Conservation (phyloP, 108 stramenopile species). For the Conticribra weissflogii region DNA sequence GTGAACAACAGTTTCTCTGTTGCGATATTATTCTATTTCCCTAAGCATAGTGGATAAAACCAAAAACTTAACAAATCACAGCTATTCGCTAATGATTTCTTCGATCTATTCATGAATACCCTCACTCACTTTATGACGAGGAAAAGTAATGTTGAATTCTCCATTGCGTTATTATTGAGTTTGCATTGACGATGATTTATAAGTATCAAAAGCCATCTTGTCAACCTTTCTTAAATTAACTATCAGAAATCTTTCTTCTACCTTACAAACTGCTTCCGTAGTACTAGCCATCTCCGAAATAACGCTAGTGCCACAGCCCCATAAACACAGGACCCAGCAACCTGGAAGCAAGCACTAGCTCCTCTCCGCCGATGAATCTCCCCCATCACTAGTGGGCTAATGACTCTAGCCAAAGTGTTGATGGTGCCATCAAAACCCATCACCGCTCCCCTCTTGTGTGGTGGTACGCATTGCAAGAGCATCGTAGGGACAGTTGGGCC, state of each 20-base stretch:
- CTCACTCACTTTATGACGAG: no score
- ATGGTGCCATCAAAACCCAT: conserved; percentile 79
- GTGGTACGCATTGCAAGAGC: conserved; percentile 78
- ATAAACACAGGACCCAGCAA: conserved; percentile 55
- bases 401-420: conserved; percentile 69
- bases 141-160: no score
- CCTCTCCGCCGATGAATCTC: conserved; percentile 60
- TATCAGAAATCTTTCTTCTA: conserved; percentile 2
- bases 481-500: conserved; percentile 81
- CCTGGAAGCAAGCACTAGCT: conserved; percentile 62
- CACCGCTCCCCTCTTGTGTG: conserved; percentile 63
- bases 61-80: no score
- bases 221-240: not conserved
- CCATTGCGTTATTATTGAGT: no score
- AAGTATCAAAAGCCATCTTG: not conserved
- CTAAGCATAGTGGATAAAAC: no score
- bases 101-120: no score
- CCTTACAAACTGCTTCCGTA: conserved; percentile 30
- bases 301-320: conserved; percentile 52
- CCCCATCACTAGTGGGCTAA: conserved; percentile 70
- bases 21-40: no score
- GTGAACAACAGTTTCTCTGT: no score
- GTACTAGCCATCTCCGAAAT: conserved; percentile 61
- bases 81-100: no score
- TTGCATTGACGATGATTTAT: no score